A percentile compares a stretch with the other conserved stretches of the same genome.
Conservation (phyloP, 2,329 filamentous ascomycete genomes). For the Nannizzia gypsea region DNA sequence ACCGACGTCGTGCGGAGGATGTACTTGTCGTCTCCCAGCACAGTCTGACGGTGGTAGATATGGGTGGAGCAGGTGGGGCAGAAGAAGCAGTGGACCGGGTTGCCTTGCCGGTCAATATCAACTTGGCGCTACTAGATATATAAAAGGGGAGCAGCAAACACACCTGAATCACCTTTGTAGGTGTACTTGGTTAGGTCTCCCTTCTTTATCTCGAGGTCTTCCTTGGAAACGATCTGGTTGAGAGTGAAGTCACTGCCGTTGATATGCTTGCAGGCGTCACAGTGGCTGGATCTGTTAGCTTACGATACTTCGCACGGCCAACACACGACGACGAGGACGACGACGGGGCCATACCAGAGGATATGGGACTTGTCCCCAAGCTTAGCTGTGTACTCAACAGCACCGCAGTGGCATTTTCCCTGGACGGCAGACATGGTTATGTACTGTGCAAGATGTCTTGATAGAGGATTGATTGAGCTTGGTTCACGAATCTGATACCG, state of each 20-base stretch:
- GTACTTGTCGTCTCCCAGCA: slow-evolving; percentile 37
- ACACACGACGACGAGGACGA: background rate
- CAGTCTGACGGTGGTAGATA: slow-evolving; percentile 45
- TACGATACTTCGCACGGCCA: too few relatives aligned
- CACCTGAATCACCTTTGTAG: slow-evolving; percentile 46
- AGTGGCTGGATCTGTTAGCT: slow-evolving; percentile 36
- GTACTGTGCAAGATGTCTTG: background rate
- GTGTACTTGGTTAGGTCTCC: slow-evolving; percentile 42
- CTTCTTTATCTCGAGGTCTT: slow-evolving; percentile 41
- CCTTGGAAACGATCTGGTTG: slow-evolving; percentile 43
- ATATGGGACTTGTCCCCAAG: slow-evolving; percentile 37
- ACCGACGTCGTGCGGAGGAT: slow-evolving; percentile 42
- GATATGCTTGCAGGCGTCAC: slow-evolving; percentile 46
- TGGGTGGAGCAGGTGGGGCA: slow-evolving; percentile 46
- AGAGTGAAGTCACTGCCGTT: slow-evolving; percentile 41
- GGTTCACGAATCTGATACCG: too few relatives aligned
- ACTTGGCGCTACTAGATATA: background rate
- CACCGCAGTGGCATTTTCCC: slow-evolving; percentile 46
- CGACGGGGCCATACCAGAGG: slow-evolving; percentile 20
- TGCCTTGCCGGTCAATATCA: slow-evolving; percentile 27
- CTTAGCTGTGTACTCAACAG: slow-evolving; percentile 41
- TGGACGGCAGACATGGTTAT: slow-evolving; percentile 34
- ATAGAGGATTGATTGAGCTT: background rate
- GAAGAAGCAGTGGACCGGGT: slow-evolving; percentile 46
- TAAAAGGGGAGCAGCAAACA: slow-evolving; percentile 6